A percentile compares a stretch with the other conserved stretches of the same genome.
Conservation (phyloP, 176 grass and related monocot genomes). For the Pontederia crassipes region DNA sequence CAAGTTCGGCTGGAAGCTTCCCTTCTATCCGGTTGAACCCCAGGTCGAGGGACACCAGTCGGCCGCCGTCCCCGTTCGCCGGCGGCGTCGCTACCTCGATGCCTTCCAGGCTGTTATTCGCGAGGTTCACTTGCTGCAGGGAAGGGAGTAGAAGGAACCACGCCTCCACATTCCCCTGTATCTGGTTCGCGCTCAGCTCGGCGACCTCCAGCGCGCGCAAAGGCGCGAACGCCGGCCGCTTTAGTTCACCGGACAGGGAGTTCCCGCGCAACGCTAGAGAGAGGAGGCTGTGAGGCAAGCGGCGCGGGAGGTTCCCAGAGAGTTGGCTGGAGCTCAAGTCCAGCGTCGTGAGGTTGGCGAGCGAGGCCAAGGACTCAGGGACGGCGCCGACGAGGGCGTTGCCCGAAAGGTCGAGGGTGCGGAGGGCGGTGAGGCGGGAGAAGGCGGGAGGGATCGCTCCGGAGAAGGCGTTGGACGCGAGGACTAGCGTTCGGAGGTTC, state of each 20-base stretch:
- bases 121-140: background rate
- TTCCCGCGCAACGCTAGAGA: background rate
- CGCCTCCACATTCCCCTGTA: background rate
- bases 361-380: background rate
- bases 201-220: background rate
- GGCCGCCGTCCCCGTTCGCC: background rate
- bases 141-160: conserved; percentile 3
- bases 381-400: background rate
- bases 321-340: background rate
- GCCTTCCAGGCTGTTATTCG: background rate
- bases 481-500: background rate
- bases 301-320: background rate
- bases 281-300: background rate
- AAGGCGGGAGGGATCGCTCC: background rate
- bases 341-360: background rate
- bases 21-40: background rate
- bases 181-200: background rate
- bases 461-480: background rate
- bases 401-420: background rate
- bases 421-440: background rate
- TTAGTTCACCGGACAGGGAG: background rate
- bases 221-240: background rate
- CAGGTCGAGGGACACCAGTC: background rate
- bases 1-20: background rate
- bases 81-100: background rate